Evolutionary conservation across 805 yeast genomes (phyloP), one percentile per base, ranked within the genome.

Genomic region (Candida verbasci): DNA sequence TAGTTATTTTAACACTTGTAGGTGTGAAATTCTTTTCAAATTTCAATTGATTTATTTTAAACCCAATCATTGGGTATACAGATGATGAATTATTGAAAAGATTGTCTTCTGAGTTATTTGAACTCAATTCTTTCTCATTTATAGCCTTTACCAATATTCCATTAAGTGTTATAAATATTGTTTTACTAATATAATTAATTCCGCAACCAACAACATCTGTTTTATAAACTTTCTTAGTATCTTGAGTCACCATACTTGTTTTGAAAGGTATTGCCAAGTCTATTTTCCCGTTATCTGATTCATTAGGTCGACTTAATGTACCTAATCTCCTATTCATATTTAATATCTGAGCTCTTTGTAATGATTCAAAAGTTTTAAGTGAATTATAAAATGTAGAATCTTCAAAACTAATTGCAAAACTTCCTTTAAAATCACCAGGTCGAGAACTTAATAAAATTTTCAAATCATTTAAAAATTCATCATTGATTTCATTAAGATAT

Each of bases 171-270:
- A 77, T 76, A 48, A 88, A 89, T 2, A 86, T 70, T 0, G 78
- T 60, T 28, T 76, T 71, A 27, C 74, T 75, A 11, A 72, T 64
- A 47, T 76, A 82, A 60, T 88, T 82, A 17, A 87, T 70, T 4
- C 96, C 96, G 56, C 89, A 82, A 0, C 97, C 97, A 43, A 89
- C 70, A 2, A 74, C 65, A 56, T 87, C 96, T 16, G 57, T 48
- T 28, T 42, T 48, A 31, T 40, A 44, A 2, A 37, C 17, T 30
- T 49, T 51, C 14, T 31, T 41, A 2, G 22, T 27, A 7, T 39
- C 30, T 12, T 15, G n/a, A 14, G 49, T 52, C 6, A 37, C 41
- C 21, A 45, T 35, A 24, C 50, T 46, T 4, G 67, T 61, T 17
- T 52, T 49, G 39, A 67, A 57, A 2, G 66, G 57, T 1, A 65